These are phyloP conservation scores for Nevesoporus exiguus DNA, from an alignment of 768 basidiomycete species.

Conservation along the genomic window DNA sequence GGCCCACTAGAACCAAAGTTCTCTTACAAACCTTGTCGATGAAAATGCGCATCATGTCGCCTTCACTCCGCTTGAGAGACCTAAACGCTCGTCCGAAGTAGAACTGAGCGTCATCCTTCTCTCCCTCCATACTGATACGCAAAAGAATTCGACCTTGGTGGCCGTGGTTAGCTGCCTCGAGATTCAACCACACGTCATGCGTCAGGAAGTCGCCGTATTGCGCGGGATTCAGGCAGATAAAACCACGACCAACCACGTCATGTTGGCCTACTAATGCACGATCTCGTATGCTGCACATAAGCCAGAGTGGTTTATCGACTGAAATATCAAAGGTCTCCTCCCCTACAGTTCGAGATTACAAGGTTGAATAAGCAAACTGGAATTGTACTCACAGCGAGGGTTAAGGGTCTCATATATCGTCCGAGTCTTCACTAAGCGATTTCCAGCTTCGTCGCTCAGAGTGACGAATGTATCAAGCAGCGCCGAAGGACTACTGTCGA, in stretches of 20 bases:
- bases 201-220: slow-evolving; percentile 86
- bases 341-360: slow-evolving; percentile 51
- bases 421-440: slow-evolving; percentile 88
- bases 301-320: slow-evolving; percentile 90
- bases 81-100: slow-evolving; percentile 96
- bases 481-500: slow-evolving; percentile 74
- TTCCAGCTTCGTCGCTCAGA: slow-evolving; percentile 87
- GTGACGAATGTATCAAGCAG: slow-evolving; percentile 91
- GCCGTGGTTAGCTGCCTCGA: slow-evolving; percentile 55
- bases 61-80: slow-evolving; percentile 87
- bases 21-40: slow-evolving; percentile 78
- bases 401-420: slow-evolving; percentile 89
- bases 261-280: slow-evolving; percentile 90
- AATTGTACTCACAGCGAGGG: slow-evolving; percentile 73
- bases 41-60: slow-evolving; percentile 93
- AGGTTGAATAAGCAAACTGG: neutral
- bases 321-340: slow-evolving; percentile 96
- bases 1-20: neutral
- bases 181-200: slow-evolving; percentile 88
- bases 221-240: slow-evolving; percentile 86
- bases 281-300: slow-evolving; percentile 93
- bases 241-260: slow-evolving; percentile 86
- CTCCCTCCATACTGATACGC: slow-evolving; percentile 96
- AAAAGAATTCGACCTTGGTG: slow-evolving; percentile 75
- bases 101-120: slow-evolving; percentile 97